Base-by-base conservation (phyloP, 1,139 yeast genomes). In the Saccharomycopsis hybrid region DNA sequence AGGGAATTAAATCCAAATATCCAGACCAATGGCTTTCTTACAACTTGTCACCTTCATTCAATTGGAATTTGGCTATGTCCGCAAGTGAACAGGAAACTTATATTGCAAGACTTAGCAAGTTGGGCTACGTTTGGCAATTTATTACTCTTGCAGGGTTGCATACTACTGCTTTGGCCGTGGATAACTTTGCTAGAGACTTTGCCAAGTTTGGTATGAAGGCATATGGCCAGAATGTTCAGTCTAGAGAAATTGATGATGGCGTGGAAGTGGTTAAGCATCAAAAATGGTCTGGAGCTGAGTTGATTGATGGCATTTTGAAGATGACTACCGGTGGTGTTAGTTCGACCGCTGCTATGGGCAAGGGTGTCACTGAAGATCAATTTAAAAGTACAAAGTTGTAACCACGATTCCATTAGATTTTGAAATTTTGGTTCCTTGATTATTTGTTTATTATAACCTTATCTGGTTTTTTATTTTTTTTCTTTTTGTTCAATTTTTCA, bases 261-360 rank as follows among this genome's bases (percentile, higher is more conserved):
- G 96, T 89, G 58, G 98, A 90, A 69, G 96, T 90, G 54, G 95
- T 90, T 58, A 90, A 89, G 76, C 98, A 90, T 72, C 98, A 90
- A 72, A 88, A 90, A 71, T 90, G 98, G 98, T 88, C 97, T 47
- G 98, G 98, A 65, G 98, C 98, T 41, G 96, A 87, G 69, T 92
- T 89, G 73, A 85, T 92, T 65, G 98, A 90, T 69, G 85, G 88
- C 56, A 76, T 90, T 62, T 81, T 90, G 69, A 88, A 83, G 69
- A 76, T 89, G 73, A 94, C 89, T 44, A 83, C 94, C 54, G 97
- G 97, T 63, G 97, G 98, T 72, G 86, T 89, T 54, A 76, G 92
- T 50, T 85, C 95, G 29, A 92, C 97, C 50, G 95, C 97, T 59
- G 97, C 97, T 53, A 90, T 90, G 97, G 97, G 97, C 65, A 85